A percentile compares a stretch with the other conserved stretches of the same genome.
Conservation (phyloP, 306 rosid species). For the Alnus glutinosa region DNA sequence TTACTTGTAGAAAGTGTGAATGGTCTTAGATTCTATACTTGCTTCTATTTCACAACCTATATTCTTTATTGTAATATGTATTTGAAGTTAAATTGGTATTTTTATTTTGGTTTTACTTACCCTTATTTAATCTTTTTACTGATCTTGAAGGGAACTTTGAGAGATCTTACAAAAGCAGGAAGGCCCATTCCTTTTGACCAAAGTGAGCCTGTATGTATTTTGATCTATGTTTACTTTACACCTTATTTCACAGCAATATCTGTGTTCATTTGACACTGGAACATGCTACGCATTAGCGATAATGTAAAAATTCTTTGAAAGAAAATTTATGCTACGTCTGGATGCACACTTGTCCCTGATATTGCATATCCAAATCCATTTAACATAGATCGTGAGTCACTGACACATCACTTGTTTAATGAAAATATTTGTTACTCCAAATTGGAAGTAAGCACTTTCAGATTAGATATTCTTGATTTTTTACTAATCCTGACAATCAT, state of each 20-base stretch:
- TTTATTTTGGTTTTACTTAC: conserved; percentile 23
- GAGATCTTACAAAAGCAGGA: conserved; percentile 73
- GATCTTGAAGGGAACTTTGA: conserved; percentile 68
- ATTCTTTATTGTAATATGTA: not conserved
- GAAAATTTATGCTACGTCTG: not conserved
- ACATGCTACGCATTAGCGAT: not conserved
- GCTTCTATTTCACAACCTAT: not conserved
- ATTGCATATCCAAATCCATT: not conserved
- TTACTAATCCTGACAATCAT: too few relatives aligned
- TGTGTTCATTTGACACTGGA: not conserved
- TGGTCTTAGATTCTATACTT: not conserved
- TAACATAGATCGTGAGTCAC: not conserved
- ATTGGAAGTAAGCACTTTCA: too few relatives aligned
- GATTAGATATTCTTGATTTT: too few relatives aligned
- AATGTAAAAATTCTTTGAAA: conserved; percentile 5
- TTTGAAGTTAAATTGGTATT: conserved; percentile 17
- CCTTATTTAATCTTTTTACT: conserved; percentile 20
- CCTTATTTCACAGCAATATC: not conserved
- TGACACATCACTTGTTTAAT: too few relatives aligned
- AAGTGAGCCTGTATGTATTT: conserved; percentile 49
- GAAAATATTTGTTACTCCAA: too few relatives aligned
- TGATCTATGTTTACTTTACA: conserved; percentile 2
- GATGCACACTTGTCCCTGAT: not conserved
- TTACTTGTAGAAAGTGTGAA: not conserved
- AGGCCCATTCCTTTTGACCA: conserved; percentile 45